Evolutionary conservation across 164 flowering plant genomes (phyloP), one percentile per base, ranked within the genome.

Genomic region (Piper betle): DNA sequence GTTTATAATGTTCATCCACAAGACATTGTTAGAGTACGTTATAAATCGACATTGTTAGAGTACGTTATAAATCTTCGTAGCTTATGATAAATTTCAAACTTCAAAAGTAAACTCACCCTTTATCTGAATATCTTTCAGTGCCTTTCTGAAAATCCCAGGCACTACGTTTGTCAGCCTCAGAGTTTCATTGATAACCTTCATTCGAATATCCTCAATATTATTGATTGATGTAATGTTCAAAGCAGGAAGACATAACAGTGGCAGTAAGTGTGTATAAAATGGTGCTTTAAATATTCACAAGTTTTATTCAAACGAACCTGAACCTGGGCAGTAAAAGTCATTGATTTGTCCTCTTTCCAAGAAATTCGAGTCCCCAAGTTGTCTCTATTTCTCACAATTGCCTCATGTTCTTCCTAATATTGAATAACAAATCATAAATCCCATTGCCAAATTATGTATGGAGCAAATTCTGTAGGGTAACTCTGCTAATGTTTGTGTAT

Each of bases 321-420:
- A n/a, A n/a, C 80, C 75, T 69, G 67, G 48, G 57, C 65, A 37
- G 80, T 77, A 42, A 62, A 77, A 50, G 67, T 72, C 80, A 77
- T 72, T 37, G 80, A 77, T 68, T 77, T 77, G 61, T 77, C 71
- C 55, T 74, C 78, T 57, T 72, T 55, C 80, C 78, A 77, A 43
- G 76, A 65, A 42, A 72, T 33, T 63, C 55, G 65, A 46, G 76
- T 59, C 53, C 65, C 72, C 9, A 12, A 37, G 38, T 72, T 67
- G 41, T 67, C 71, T 48, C 68, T 71, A 46, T 43, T 67, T 46
- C 55, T 55, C 69, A 60, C 73, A 73, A 57, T 57, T 5, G 38
- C 17, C 16, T 57, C 59, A 20, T 57, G 59, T 37, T 57, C 59
- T 13, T 57, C 59, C 59, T 57, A 39, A 11, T 20, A 6, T 5